These are phyloP conservation scores for Pseudodiploospora longispora DNA, from an alignment of 2,329 filamentous ascomycete species.

Conservation along the genomic window DNA sequence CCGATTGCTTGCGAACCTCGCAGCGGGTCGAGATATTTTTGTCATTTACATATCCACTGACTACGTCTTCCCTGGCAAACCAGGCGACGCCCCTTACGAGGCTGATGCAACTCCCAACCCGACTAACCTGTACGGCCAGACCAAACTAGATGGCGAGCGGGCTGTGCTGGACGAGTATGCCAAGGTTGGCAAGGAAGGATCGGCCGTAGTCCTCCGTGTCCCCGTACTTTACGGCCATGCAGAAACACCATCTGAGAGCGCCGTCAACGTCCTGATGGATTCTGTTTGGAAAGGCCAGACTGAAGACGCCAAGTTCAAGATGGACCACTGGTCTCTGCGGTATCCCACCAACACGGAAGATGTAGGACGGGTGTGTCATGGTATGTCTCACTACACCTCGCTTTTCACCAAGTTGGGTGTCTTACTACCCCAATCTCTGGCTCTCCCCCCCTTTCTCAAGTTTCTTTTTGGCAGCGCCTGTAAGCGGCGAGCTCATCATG, in stretches of 20 bases:
- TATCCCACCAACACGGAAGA: constrained; percentile 89
- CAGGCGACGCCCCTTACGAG: constrained; percentile 79
- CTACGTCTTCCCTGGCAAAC: constrained; percentile 66
- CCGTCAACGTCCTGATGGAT: constrained; percentile 75
- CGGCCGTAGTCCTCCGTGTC: constrained; percentile 66
- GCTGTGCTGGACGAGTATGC: constrained; percentile 58
- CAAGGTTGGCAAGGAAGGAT: constrained; percentile 38
- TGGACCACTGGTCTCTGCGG: constrained; percentile 79
- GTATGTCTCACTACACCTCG: constrained; percentile 29
- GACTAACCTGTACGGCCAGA: constrained; percentile 66
- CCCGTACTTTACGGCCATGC: constrained; percentile 79
- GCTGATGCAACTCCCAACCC: constrained; percentile 54
- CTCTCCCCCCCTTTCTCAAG: no score
- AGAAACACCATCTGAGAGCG: constrained; percentile 64
- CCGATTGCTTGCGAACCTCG: constrained; percentile 55
- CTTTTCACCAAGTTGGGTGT: constrained; percentile 5
- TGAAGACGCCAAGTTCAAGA: constrained; percentile 53
- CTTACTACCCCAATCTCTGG: background rate
- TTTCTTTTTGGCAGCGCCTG: no score
- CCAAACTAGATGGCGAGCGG: constrained; percentile 50
- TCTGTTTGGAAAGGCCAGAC: constrained; percentile 66
- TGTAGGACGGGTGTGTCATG: constrained; percentile 67
- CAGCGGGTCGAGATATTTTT: constrained; percentile 51
- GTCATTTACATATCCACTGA: constrained; percentile 77
- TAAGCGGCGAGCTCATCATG: background rate